Evolutionary conservation across 2,329 filamentous ascomycete species (phyloP).

Genomic region (Venturia pyrina): DNA sequence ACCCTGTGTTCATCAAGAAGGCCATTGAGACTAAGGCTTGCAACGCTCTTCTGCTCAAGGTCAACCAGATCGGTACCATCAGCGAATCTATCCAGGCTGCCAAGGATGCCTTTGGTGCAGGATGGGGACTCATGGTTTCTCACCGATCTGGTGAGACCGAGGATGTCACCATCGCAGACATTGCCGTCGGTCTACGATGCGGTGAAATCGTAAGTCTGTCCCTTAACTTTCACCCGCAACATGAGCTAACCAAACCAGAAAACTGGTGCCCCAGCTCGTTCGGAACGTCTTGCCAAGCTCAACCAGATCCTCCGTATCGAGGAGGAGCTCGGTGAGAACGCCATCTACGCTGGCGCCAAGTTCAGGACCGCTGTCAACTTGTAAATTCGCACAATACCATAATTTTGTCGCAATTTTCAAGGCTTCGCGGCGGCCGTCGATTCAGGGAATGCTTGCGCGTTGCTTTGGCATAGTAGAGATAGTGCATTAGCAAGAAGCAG

Average conservation of each 20-base stretch:
- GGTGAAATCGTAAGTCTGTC: slow-evolving; percentile 64
- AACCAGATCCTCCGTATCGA: slow-evolving; percentile 99
- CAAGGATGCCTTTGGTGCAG: slow-evolving; percentile 78
- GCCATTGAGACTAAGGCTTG: slow-evolving; percentile 98
- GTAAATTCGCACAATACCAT: slow-evolving; percentile 41
- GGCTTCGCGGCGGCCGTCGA: not conserved
- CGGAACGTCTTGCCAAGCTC: slow-evolving; percentile 97
- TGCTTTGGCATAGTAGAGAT: not conserved
- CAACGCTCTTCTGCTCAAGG: slow-evolving; percentile 97
- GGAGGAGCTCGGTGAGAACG: slow-evolving; percentile 91
- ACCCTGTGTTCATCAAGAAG: slow-evolving; percentile 98
- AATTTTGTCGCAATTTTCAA: not conserved
- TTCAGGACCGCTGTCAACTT: slow-evolving; percentile 89
- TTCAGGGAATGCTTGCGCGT: not conserved
- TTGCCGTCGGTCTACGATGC: slow-evolving; percentile 89
- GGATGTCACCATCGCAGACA: slow-evolving; percentile 98
- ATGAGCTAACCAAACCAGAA: slow-evolving; percentile 39
- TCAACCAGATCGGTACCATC: slow-evolving; percentile 99
- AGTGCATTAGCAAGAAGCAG: not conserved
- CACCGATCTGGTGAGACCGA: slow-evolving; percentile 99
- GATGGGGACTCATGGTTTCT: slow-evolving; percentile 99
- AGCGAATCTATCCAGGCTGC: slow-evolving; percentile 48
- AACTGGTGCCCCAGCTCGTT: slow-evolving; percentile 91
- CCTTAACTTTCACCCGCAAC: not conserved
- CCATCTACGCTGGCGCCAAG: slow-evolving; percentile 81